Evolutionary conservation across 768 basidiomycete genomes (phyloP), one percentile per base, ranked within the genome.

Genomic region (Rhizopogon salebrosus): DNA sequence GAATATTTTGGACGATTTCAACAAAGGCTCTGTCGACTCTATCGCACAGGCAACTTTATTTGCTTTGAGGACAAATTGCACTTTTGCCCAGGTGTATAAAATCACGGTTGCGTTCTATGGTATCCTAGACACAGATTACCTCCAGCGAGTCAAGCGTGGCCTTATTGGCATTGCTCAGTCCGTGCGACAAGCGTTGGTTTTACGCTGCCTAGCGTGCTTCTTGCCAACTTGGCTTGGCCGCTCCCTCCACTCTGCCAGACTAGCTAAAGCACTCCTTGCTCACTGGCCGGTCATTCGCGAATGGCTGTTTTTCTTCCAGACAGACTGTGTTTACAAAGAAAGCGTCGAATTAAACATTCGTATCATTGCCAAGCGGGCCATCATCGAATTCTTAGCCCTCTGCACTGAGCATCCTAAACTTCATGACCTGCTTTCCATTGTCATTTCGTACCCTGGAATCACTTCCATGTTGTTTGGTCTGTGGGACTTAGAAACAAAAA

Each of bases 271-370:
- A 8, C 38, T 67, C n/a, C 31, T 22, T 27, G 29, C 3, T 22
- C 61, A 53, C 42, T 69, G 65, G 65, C 9, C 14, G 26, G 18
- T 49, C 10, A 51, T 67, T 27, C 59, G 50, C 16, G 50, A 23
- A 18, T 66, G 65, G 65, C 51, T 66, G 41, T n/a, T 69, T 20
- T 60, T 62, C 48, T 49, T 66, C 11, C 64, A 62, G 43, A 41
- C 1, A 22, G 56, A 59, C 18, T 65, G 58, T 42, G 55, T 67
- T 29, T 59, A 61, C 42, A 55, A 57, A 22, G 63, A 60, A 13
- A 39, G 23, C 22, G 39, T 59, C 36, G 59, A 65, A 3, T 27
- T 57, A 26, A 29, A 48, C n/a, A 61, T 60, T 48, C 67, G 65
- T 42, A 49, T 59, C 16, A 41, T 55, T 22, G 54, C 59, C 23